Base-by-base conservation (phyloP, 345 rosid species). In the Eucalyptus cloeziana region DNA sequence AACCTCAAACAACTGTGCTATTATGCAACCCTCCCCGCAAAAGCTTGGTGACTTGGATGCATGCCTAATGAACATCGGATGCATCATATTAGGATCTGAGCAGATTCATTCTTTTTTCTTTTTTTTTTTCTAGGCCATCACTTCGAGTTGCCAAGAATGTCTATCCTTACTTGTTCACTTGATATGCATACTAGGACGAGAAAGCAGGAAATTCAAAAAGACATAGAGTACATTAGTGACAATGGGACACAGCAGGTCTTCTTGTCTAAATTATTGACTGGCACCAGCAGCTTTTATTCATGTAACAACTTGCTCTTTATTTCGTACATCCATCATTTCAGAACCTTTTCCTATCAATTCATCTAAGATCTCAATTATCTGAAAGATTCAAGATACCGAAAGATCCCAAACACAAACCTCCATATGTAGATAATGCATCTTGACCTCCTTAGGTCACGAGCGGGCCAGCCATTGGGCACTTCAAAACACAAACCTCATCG, bases 271-370 rank as follows among this genome's bases (percentile, higher is more conserved):
- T 92, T 96, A 99, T 94, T 97, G 94, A 94, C 99, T 96, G 87
- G 97, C 99, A 91, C 96, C 97, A 90, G 99, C 97, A 85, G 99
- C 95, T 94, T 93, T 97, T 98, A 96, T 95, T 62, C 99, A 93
- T 52, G 45, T 88, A 40, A 96, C 54, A 88, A 97, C 99, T 91
- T 96, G 94, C 83, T 93, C 97, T 91, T 94, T 97, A 88, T 92
- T 88, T 86, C 96, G 93, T 86, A 96, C 98, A 92, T 97, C 99
- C 99, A 96, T 96, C 49, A 87, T 96, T 88, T 98, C 99, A 88
- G 99, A 98, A 86, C 96, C 99, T 24, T 80, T 51, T 96, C 96
- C 99, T 85, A 96, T 98, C 83, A 96, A 90, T 87, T 95, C 96
- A 49, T 89, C 97, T 86, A 97, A 89, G 87, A 95, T 62, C 89